A percentile compares a stretch with the other conserved stretches of the same genome.
Conservation (phyloP, 352 stramenopile genomes). For the Pythium phragmiticola region DNA sequence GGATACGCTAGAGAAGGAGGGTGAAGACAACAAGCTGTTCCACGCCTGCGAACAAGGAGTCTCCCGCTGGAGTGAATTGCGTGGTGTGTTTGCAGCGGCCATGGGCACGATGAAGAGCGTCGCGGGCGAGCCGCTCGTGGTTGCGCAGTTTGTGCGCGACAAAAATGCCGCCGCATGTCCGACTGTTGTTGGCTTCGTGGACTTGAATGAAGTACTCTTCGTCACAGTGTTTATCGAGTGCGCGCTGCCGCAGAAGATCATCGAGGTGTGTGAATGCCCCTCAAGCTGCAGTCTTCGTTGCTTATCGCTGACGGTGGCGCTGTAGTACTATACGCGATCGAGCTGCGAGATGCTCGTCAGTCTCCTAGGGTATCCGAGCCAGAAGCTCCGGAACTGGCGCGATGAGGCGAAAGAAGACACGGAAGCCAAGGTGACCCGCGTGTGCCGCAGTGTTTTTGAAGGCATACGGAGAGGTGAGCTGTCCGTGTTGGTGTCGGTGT, state of each 20-base stretch:
- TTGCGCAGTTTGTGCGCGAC: slow-evolving; percentile 30
- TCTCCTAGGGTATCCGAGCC: slow-evolving; percentile 46
- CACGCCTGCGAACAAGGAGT: slow-evolving; percentile 23
- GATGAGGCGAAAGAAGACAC: not conserved
- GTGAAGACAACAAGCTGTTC: slow-evolving; percentile 66
- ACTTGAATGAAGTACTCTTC: slow-evolving; percentile 57
- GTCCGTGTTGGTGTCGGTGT: not conserved
- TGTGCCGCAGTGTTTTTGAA: slow-evolving; percentile 1
- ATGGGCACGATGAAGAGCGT: slow-evolving; percentile 50
- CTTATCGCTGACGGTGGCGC: not conserved
- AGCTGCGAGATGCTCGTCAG: slow-evolving; percentile 56
- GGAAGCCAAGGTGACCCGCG: not conserved
- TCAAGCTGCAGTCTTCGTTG: not conserved
- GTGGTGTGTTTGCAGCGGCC: slow-evolving; percentile 55
- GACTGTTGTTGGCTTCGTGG: slow-evolving; percentile 39
- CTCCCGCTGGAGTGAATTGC: slow-evolving; percentile 40
- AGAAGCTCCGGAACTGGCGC: slow-evolving; percentile 34
- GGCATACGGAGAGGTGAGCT: slow-evolving; percentile 26
- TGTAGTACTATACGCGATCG: slow-evolving; percentile 51
- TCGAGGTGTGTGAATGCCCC: slow-evolving; percentile 16
- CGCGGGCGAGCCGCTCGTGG: slow-evolving; percentile 42
- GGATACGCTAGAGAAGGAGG: slow-evolving; percentile 65
- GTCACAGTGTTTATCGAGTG: slow-evolving; percentile 39
- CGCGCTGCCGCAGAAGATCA: slow-evolving; percentile 19
- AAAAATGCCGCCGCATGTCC: no score